Conservation (phyloP, 495 filamentous ascomycete genomes). For the Hyaloscypha bicolor region DNA sequence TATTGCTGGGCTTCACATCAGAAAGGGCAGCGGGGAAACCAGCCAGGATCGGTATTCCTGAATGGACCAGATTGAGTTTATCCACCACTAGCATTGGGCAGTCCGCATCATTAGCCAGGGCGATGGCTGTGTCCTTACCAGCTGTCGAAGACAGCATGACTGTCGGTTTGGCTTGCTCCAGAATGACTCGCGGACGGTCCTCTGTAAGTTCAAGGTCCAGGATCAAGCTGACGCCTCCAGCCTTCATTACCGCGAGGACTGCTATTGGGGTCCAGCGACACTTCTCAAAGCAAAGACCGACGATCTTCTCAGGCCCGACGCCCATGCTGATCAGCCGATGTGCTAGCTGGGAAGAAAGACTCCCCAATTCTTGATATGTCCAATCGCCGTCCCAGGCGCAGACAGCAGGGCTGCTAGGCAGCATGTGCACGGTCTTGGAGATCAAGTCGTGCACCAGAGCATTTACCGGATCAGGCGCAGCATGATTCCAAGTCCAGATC, state of each 20-base stretch:
- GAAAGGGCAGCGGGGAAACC: too few species aligned
- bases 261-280: slow-evolving; percentile 45
- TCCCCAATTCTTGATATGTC: slow-evolving; percentile 32
- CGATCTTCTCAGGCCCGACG: neutral
- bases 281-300: slow-evolving; percentile 43
- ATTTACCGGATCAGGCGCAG: slow-evolving; percentile 27
- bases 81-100: too few species aligned
- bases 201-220: slow-evolving; percentile 40
- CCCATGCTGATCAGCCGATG: slow-evolving; percentile 3
- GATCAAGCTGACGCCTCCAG: slow-evolving; percentile 47
- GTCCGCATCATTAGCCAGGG: too few species aligned
- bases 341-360: slow-evolving; percentile 6
- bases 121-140: too few species aligned
- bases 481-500: slow-evolving; percentile 7
- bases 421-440: slow-evolving; percentile 36
- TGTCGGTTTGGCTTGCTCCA: too few species aligned
- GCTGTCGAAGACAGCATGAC: too few species aligned
- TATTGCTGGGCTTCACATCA: slow-evolving; percentile 43
- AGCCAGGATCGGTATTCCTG: too few species aligned
- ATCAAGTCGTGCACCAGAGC: slow-evolving; percentile 52
- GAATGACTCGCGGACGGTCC: too few species aligned
- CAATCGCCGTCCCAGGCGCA: slow-evolving; percentile 40
- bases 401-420: slow-evolving; percentile 6
- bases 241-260: slow-evolving; percentile 48
- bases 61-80: too few species aligned